Conservation (phyloP, 306 rosid genomes). For the Cucumis melo region DNA sequence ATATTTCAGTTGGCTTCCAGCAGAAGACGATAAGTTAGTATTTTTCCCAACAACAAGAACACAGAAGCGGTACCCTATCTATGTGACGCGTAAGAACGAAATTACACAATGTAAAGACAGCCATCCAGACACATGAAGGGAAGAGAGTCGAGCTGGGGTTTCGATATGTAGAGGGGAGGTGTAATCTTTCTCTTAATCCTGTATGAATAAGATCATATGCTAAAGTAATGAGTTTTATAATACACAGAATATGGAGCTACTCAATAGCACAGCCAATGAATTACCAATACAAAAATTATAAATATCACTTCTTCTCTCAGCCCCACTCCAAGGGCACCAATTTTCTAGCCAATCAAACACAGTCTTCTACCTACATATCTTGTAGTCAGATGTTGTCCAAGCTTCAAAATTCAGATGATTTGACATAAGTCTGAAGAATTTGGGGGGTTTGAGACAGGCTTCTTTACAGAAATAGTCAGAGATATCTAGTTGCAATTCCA, state of each 20-base stretch:
- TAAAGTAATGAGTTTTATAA: slow-evolving; percentile 3
- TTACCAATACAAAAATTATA: neutral
- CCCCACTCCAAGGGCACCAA: slow-evolving; percentile 1
- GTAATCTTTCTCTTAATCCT: neutral
- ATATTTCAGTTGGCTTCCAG: slow-evolving; percentile 67
- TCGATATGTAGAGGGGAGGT: neutral
- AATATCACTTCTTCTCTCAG: neutral
- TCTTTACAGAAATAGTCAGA: neutral
- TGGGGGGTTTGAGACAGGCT: neutral
- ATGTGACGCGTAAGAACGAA: slow-evolving; percentile 29
- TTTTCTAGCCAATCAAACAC: neutral
- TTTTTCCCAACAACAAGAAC: slow-evolving; percentile 95
- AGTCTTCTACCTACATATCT: neutral
- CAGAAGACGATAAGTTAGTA: slow-evolving; percentile 85
- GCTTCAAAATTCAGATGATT: neutral
- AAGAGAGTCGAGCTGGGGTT: neutral
- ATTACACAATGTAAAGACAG: neutral
- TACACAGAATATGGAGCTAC: slow-evolving; percentile 5
- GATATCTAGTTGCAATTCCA: neutral
- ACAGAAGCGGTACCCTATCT: slow-evolving; percentile 76
- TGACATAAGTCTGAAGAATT: neutral
- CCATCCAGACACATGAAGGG: neutral
- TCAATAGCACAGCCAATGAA: neutral
- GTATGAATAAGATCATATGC: slow-evolving; percentile 6
- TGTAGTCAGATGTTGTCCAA: neutral